Percentiles rank a stretch among this genome's conserved stretches.
Conservation (phyloP, 257 asterid genomes). For the Buddleja alternifolia region DNA sequence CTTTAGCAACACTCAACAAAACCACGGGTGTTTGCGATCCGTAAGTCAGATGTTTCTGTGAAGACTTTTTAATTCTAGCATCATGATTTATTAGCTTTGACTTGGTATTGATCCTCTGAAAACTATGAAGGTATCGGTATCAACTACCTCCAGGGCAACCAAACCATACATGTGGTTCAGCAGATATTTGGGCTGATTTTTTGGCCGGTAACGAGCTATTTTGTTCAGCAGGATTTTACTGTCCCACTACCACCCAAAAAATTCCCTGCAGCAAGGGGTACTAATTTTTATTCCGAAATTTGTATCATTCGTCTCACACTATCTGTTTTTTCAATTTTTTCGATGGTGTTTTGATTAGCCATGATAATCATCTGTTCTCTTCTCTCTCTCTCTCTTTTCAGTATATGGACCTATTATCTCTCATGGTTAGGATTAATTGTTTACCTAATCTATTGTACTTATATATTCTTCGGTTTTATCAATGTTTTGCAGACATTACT, state of each 20-base stretch:
- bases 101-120: slow-evolving; percentile 10
- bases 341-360: background rate
- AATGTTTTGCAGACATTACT: slow-evolving; percentile 65
- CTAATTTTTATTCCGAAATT: slow-evolving; percentile 37
- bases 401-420: background rate
- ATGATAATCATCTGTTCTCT: background rate
- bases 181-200: slow-evolving; percentile 91
- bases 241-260: slow-evolving; percentile 76
- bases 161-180: slow-evolving; percentile 91
- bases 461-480: slow-evolving; percentile 13
- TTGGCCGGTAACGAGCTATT: slow-evolving; percentile 62
- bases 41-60: slow-evolving; percentile 53
- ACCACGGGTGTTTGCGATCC: slow-evolving; percentile 92
- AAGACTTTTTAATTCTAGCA: background rate
- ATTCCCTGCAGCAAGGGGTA: slow-evolving; percentile 85
- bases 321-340: background rate
- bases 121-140: slow-evolving; percentile 69
- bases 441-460: slow-evolving; percentile 19
- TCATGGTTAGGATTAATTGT: slow-evolving; percentile 13
- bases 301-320: background rate
- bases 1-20: slow-evolving; percentile 63
- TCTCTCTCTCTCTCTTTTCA: no score
- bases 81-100: slow-evolving; percentile 21
- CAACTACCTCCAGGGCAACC: slow-evolving; percentile 88
- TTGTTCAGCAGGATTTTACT: slow-evolving; percentile 87